Evolutionary conservation across 305 asterid species (phyloP).

Genomic region (Fraxinus angustifolia): DNA sequence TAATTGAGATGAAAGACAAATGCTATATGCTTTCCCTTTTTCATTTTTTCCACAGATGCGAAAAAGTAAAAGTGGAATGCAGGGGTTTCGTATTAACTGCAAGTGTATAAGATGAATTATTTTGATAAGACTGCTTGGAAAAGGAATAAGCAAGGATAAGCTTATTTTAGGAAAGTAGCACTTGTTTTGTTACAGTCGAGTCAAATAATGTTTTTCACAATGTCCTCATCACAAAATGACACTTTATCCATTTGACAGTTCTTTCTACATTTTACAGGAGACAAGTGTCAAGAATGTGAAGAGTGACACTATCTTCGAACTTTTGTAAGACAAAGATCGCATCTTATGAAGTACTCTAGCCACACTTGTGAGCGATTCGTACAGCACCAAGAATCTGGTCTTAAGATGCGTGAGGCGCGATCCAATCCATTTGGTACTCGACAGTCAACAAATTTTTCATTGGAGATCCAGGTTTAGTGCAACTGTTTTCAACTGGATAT

Average conservation of each 20-base stretch:
- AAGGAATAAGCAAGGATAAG: background rate
- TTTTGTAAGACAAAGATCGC: background rate
- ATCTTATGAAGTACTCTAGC: background rate
- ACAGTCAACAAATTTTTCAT: background rate
- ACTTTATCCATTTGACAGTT: conserved; percentile 9
- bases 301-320: background rate
- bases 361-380: background rate
- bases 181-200: background rate
- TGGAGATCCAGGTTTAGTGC: conserved; percentile 4
- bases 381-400: background rate
- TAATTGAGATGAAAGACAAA: background rate
- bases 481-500: background rate
- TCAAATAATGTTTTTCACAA: background rate
- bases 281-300: background rate
- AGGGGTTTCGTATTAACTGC: background rate
- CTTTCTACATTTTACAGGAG: background rate
- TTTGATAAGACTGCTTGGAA: background rate
- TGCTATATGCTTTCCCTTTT: background rate
- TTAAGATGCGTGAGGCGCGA: background rate
- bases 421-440: background rate
- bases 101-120: background rate
- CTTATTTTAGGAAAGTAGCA: background rate
- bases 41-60: background rate
- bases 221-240: background rate
- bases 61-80: background rate